Base-by-base conservation (phyloP, 495 filamentous ascomycete genomes). In the Neurospora tetrasperma region DNA sequence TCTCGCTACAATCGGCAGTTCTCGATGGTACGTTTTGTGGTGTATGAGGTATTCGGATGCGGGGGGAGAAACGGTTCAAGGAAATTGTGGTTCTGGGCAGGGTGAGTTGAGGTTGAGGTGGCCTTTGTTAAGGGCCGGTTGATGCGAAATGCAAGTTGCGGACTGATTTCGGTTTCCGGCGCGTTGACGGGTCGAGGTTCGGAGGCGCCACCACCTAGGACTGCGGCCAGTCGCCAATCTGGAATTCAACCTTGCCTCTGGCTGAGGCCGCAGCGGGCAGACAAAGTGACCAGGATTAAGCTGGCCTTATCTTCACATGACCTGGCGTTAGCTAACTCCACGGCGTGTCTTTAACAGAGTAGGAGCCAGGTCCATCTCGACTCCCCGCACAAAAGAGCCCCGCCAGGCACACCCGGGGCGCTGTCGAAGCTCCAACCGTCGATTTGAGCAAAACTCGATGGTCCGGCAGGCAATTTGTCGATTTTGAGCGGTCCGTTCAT, bases 261-360 rank as follows among this genome's bases (percentile, higher is more conserved):
- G 11, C 23, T 62, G 54, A 62, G 48, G 23, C 27, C 8, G 3
- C 46, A 54, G n/a, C 46, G 23, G 48, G 48, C 48, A 59, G 48
- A 23, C 48, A 62, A 31, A 59, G 11, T 59, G 11, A 31, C 23
- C 31, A 14, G 48, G 46, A 59, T 14, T 14, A 14, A 12, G 12
- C 23, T 38, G 35, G 35, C 71, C 69, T 74, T 74, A 74, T 74
- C 73, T 71, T 48, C 73, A 74, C 73, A 41, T 74, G 73, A 69
- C n/a, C 48, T 62, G 48, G 48, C 23, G 48, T 62, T 31, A 4
- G 3, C 12, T 2, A 16, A 62, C 54, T 62, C 54, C 54, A 62
- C 12, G 54, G 54, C 23, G 54, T 62, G 23, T 62, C 11, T 62
- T 62, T 62, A 62, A 27, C 54, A 54, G 12, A 39, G 6, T 38